Evolutionary conservation across 257 asterid genomes (phyloP).

Genomic region (Plantago major): DNA sequence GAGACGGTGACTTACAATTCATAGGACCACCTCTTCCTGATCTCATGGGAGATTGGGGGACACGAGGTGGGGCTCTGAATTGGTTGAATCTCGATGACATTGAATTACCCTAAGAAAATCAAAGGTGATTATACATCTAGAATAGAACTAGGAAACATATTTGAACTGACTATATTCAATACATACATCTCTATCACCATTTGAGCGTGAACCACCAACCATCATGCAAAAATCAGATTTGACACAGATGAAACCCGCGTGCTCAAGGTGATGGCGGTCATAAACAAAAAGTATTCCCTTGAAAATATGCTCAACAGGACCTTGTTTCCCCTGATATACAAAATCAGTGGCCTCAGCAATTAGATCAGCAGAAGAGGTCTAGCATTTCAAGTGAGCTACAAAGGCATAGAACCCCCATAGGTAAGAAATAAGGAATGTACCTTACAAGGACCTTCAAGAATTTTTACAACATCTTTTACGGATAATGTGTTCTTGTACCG

Average conservation of each 20-base stretch:
- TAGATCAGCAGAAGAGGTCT: slow-evolving; percentile 10
- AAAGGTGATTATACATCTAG: not conserved
- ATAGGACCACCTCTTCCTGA: slow-evolving; percentile 76
- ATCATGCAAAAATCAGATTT: slow-evolving; percentile 79
- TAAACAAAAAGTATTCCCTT: slow-evolving; percentile 71
- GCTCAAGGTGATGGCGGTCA: slow-evolving; percentile 96
- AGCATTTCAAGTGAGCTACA: slow-evolving; percentile 2
- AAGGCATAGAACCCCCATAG: slow-evolving; percentile 1
- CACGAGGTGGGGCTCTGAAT: slow-evolving; percentile 67
- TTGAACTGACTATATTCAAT: slow-evolving; percentile 14
- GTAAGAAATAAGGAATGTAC: slow-evolving; percentile 33
- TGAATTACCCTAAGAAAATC: slow-evolving; percentile 46
- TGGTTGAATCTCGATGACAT: slow-evolving; percentile 50
- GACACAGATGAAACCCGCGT: slow-evolving; percentile 93
- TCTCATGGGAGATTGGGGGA: slow-evolving; percentile 78
- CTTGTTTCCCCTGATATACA: slow-evolving; percentile 71
- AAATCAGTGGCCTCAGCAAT: slow-evolving; percentile 15
- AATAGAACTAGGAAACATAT: not conserved
- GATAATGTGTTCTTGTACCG: slow-evolving; percentile 65
- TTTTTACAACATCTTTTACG: slow-evolving; percentile 80
- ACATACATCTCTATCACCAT: slow-evolving; percentile 72
- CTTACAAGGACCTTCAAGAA: slow-evolving; percentile 88
- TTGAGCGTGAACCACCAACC: slow-evolving; percentile 90
- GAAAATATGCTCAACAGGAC: slow-evolving; percentile 87
- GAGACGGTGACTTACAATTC: slow-evolving; percentile 42